These are phyloP conservation scores for Tolypocladium pustulatum DNA, from an alignment of 2,329 filamentous ascomycete genomes.

Conservation along the genomic window DNA sequence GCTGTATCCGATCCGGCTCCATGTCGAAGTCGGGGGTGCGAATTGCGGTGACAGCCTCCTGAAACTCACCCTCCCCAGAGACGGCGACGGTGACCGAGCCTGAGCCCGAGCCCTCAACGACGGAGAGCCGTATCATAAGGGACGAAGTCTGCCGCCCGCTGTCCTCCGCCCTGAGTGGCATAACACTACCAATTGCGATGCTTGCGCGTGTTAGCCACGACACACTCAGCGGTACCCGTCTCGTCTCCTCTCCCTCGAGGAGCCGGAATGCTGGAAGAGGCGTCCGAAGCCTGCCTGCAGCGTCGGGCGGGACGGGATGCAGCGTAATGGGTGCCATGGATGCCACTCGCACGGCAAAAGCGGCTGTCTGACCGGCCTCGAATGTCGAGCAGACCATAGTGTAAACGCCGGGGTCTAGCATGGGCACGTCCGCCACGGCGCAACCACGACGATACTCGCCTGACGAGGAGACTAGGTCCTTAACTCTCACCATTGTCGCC, in stretches of 20 bases:
- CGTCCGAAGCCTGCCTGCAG: slow-evolving; percentile 61
- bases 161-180: slow-evolving; percentile 12
- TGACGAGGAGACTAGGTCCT: slow-evolving; percentile 72
- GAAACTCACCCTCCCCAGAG: slow-evolving; percentile 65
- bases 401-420: slow-evolving; percentile 63
- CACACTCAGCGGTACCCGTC: slow-evolving; percentile 28
- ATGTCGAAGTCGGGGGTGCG: slow-evolving; percentile 67
- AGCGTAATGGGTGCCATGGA: slow-evolving; percentile 48
- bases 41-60: slow-evolving; percentile 55
- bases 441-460: slow-evolving; percentile 82
- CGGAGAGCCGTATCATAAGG: slow-evolving; percentile 53
- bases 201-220: slow-evolving; percentile 47
- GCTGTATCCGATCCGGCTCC: slow-evolving; percentile 45
- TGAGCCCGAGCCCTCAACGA: slow-evolving; percentile 65
- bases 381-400: slow-evolving; percentile 89
- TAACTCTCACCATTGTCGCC: slow-evolving; percentile 55
- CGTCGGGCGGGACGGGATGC: slow-evolving; percentile 55
- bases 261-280: slow-evolving; percentile 47
- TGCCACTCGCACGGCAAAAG: slow-evolving; percentile 66
- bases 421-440: slow-evolving; percentile 52
- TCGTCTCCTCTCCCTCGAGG: slow-evolving; percentile 24
- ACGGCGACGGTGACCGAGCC: slow-evolving; percentile 53
- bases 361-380: slow-evolving; percentile 64
- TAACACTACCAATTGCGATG: slow-evolving; percentile 19
- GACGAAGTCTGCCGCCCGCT: slow-evolving; percentile 27